A percentile compares a stretch with the other conserved stretches of the same genome.
Evolutionary conservation across 1,284 basidiomycete genomes (phyloP).

Genomic region (Heterobasidion parviporum): DNA sequence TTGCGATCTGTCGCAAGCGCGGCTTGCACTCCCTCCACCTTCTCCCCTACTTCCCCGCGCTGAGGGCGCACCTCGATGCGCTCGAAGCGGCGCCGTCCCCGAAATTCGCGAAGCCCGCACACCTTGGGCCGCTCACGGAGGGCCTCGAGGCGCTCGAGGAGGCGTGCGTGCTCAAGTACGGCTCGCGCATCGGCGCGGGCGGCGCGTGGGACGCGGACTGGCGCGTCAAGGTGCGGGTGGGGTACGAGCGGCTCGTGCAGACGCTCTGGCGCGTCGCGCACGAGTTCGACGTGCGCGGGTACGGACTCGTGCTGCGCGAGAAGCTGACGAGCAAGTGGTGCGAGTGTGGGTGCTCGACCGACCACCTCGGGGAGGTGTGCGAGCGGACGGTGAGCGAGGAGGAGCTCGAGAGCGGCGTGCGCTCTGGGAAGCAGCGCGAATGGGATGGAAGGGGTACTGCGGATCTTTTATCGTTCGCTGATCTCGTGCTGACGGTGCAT

Average conservation of each 20-base stretch:
- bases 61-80: constrained; percentile 50
- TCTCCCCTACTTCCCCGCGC: constrained; percentile 47
- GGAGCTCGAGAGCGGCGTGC: constrained; percentile 44
- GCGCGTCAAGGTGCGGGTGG: constrained; percentile 45
- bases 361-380: constrained; percentile 65
- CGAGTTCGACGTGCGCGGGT: constrained; percentile 64
- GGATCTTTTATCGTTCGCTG: not conserved
- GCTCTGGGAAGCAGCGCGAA: constrained; percentile 55
- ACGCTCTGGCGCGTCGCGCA: constrained; percentile 58
- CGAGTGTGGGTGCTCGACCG: constrained; percentile 68
- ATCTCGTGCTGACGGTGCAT: not conserved
- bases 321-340: constrained; percentile 68
- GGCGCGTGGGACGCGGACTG: constrained; percentile 43
- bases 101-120: constrained; percentile 52
- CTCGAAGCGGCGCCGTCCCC: constrained; percentile 48
- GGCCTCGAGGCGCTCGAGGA: constrained; percentile 53
- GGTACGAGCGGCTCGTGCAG: constrained; percentile 53
- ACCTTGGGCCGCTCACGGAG: constrained; percentile 46
- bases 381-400: constrained; percentile 62
- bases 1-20: constrained; percentile 49
- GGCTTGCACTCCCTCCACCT: constrained; percentile 58
- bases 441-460: constrained; percentile 56
- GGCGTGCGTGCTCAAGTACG: constrained; percentile 45
- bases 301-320: constrained; percentile 57
- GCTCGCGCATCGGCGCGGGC: constrained; percentile 21